phyloP scores from a whole-genome alignment of 163 green algal genomes.

The Volvox carteri region DNA sequence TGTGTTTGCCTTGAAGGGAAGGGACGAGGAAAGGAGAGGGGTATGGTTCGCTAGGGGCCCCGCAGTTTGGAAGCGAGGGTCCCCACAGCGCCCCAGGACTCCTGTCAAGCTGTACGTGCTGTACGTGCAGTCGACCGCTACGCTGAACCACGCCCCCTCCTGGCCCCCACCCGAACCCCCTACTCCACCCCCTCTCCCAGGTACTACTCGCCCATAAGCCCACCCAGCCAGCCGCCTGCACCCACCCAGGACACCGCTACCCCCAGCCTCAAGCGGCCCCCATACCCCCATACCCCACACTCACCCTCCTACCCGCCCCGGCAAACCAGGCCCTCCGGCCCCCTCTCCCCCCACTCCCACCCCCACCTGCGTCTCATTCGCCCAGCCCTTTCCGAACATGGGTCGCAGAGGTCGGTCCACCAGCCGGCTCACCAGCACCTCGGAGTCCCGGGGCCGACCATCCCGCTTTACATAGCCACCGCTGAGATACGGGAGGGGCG shows the following conservation, averaged over 20 bases:
- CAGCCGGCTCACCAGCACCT: slow-evolving; percentile 91
- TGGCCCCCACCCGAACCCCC: background rate
- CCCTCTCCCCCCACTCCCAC: slow-evolving; percentile 75
- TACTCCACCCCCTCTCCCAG: background rate
- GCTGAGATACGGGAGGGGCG: slow-evolving; percentile 61
- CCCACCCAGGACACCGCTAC: no score
- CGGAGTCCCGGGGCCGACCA: slow-evolving; percentile 81
- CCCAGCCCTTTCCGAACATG: slow-evolving; percentile 93
- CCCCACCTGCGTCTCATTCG: slow-evolving; percentile 92
- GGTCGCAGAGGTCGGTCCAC: slow-evolving; percentile 95
- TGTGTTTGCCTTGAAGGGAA: no score
- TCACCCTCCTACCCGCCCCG: background rate
- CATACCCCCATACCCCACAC: background rate
- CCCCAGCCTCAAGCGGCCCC: no score
- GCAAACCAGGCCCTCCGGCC: background rate
- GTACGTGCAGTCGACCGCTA: no score
- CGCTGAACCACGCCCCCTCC: no score
- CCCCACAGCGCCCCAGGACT: no score
- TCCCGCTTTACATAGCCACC: slow-evolving; percentile 93
- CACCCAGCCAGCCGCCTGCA: no score
- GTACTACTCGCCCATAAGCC: no score
- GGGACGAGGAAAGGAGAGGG: no score
- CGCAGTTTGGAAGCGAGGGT: no score
- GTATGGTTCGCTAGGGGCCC: no score
- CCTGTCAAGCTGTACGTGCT: no score